Evolutionary conservation across 495 filamentous ascomycete species (phyloP).

Genomic region (Rostrohypoxylon terebratum): DNA sequence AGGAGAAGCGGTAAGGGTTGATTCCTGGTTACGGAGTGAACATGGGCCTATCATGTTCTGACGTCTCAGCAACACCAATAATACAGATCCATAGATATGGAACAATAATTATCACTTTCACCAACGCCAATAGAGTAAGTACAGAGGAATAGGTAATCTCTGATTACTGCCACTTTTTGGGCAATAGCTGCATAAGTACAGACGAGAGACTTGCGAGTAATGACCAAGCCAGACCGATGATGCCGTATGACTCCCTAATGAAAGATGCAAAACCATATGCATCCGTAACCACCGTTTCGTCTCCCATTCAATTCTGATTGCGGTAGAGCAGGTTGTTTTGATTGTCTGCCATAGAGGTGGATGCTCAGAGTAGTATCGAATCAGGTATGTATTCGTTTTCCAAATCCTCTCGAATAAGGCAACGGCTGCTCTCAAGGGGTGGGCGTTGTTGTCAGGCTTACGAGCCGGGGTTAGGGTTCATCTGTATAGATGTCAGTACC

Average conservation of each 20-base stretch:
- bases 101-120: constrained; percentile 10
- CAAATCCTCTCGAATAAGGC: constrained; percentile 35
- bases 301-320: constrained; percentile 35
- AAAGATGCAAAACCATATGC: constrained; percentile 45
- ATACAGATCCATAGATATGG: background rate
- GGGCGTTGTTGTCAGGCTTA: constrained; percentile 44
- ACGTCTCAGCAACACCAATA: too few relatives aligned
- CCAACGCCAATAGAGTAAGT: constrained; percentile 6
- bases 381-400: constrained; percentile 33
- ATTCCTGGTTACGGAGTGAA: background rate
- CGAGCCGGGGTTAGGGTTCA: constrained; percentile 65
- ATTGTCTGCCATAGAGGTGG: constrained; percentile 41
- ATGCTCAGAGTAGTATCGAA: constrained; percentile 37
- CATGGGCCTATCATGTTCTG: background rate
- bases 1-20: too few relatives aligned
- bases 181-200: constrained; percentile 46
- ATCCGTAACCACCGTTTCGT: constrained; percentile 42
- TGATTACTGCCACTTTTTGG: constrained; percentile 39
- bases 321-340: constrained; percentile 36
- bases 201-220: constrained; percentile 36
- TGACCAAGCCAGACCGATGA: constrained; percentile 46
- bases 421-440: constrained; percentile 45
- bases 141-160: constrained; percentile 39
- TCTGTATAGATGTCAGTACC: constrained; percentile 46
- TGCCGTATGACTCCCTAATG: constrained; percentile 47